These are phyloP conservation scores for Chrysoporthe austroafricana DNA, from an alignment of 2,329 filamentous ascomycete species.

Conservation along the genomic window DNA sequence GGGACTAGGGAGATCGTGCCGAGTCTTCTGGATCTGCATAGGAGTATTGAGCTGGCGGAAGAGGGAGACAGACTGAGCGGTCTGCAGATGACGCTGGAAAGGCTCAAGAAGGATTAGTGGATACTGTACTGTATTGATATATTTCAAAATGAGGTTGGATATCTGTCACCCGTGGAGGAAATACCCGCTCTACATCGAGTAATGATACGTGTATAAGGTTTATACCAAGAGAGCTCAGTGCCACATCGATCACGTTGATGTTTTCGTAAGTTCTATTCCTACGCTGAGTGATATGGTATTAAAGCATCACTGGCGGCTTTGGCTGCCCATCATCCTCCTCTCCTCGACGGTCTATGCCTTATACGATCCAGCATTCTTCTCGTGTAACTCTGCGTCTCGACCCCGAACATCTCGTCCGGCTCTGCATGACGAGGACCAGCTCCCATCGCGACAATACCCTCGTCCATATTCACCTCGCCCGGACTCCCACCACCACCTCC, in stretches of 20 bases:
- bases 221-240: not conserved
- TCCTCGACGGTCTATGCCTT: conserved; percentile 2
- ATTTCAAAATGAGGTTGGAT: not conserved
- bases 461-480: conserved; percentile 1
- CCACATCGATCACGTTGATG: not conserved
- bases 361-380: not conserved
- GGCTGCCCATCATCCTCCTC: not conserved
- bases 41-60: conserved; percentile 33
- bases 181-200: conserved; percentile 6
- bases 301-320: not conserved
- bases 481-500: conserved; percentile 15
- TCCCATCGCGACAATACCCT: not conserved
- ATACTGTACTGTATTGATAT: not conserved
- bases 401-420: not conserved
- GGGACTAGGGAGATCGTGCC: conserved; percentile 38
- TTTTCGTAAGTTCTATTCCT: not conserved
- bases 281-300: not conserved
- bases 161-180: not conserved
- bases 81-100: conserved; percentile 20
- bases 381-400: not conserved
- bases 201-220: not conserved
- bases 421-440: not conserved
- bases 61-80: conserved; percentile 26
- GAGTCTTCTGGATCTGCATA: conserved; percentile 34
- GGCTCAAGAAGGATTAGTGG: conserved; percentile 1